Evolutionary conservation across 176 grass and related monocot genomes (phyloP).

Genomic region (Eragrostis nindensis): DNA sequence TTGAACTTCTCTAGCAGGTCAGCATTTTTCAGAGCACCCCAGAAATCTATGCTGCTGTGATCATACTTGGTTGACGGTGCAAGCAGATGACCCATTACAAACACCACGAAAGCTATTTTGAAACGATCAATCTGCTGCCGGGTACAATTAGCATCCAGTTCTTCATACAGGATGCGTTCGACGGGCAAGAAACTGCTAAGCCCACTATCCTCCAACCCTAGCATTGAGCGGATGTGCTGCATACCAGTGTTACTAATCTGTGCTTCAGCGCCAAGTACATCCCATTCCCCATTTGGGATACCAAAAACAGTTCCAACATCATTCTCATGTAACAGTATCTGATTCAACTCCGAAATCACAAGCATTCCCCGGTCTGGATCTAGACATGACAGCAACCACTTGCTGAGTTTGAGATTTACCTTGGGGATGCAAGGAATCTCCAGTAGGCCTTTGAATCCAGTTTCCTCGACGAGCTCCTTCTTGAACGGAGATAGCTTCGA

Average conservation of each 20-base stretch:
- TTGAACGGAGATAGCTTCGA: not conserved
- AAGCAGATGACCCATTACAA: no score
- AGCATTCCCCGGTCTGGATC: not conserved
- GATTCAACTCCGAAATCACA: fast-evolving
- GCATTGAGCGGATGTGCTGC: no score
- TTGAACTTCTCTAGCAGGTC: not conserved
- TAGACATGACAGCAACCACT: not conserved
- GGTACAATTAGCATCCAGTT: not conserved
- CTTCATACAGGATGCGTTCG: not conserved
- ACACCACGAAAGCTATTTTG: no score
- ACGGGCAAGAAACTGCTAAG: no score
- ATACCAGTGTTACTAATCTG: not conserved
- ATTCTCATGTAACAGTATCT: not conserved
- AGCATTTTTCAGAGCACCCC: no score
- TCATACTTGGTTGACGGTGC: no score
- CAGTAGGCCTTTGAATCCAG: not conserved
- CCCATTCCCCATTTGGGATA: no score
- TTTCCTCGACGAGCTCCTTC: not conserved
- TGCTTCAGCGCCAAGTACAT: not conserved
- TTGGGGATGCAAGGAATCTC: not conserved
- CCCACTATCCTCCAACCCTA: no score
- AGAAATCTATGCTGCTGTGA: no score
- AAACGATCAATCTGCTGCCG: no score
- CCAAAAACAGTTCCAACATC: no score
- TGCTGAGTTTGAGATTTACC: not conserved